These are phyloP conservation scores for Backusella luteola DNA, from an alignment of 192 early-diverging fungal genomes.

Conservation along the genomic window DNA sequence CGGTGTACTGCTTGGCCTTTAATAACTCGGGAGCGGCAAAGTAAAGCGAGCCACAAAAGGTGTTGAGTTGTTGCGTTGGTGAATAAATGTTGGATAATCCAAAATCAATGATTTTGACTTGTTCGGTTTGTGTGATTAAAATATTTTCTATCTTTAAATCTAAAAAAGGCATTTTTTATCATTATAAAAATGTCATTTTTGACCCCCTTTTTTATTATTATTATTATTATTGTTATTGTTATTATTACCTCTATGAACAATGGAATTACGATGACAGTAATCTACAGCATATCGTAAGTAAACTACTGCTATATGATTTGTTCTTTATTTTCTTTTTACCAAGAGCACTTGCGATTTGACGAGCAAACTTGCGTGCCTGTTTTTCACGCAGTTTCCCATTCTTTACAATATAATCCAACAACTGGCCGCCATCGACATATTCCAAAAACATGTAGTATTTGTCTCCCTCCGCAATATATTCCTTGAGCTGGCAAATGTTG, in stretches of 20 bases:
- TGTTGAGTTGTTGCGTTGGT: conserved; percentile 48
- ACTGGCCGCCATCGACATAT: conserved; percentile 77
- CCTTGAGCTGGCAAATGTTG: conserved; percentile 76
- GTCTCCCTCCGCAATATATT: conserved; percentile 65
- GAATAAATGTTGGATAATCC: conserved; percentile 77
- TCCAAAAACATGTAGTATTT: conserved; percentile 80
- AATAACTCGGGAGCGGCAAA: conserved; percentile 88
- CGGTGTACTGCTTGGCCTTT: conserved; percentile 75
- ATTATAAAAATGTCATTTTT: not conserved
- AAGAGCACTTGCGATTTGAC: conserved; percentile 75
- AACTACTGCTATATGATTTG: too few relatives aligned
- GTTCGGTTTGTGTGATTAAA: conserved; percentile 63
- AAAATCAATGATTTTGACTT: conserved; percentile 88
- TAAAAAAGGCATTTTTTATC: not conserved
- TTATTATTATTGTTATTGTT: not conserved
- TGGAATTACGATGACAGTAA: conserved; percentile 40
- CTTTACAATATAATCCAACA: conserved; percentile 82
- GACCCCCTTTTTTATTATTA: not conserved
- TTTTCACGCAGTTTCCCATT: conserved; percentile 78
- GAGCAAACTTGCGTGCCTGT: conserved; percentile 74
- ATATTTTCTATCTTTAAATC: conserved; percentile 87
- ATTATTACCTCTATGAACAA: conserved; percentile 33
- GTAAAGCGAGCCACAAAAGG: conserved; percentile 69
- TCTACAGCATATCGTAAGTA: conserved; percentile 5
- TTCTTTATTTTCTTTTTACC: not conserved